A percentile compares a stretch with the other conserved stretches of the same genome.
These are phyloP conservation scores for Pythium biforme DNA, from an alignment of 352 stramenopile species.

Conservation along the genomic window DNA sequence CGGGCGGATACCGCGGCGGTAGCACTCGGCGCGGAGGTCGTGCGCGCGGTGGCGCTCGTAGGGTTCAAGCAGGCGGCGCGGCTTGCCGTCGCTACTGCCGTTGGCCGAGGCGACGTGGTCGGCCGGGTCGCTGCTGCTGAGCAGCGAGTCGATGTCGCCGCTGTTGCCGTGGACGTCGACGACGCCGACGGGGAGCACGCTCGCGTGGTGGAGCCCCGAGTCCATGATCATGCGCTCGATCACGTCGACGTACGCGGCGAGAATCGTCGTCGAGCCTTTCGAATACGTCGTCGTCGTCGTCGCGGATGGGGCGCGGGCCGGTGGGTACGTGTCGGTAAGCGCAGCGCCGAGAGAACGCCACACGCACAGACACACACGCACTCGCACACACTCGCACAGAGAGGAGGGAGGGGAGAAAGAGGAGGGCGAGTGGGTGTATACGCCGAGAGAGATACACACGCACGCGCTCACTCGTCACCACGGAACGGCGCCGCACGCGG, in stretches of 20 bases:
- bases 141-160: constrained; percentile 69
- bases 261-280: constrained; percentile 23
- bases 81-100: constrained; percentile 6
- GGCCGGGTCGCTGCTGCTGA: constrained; percentile 36
- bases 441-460: too few species aligned
- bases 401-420: not conserved
- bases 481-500: not conserved
- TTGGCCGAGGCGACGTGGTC: constrained; percentile 14
- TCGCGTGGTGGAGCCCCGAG: constrained; percentile 21
- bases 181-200: constrained; percentile 29
- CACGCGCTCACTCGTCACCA: not conserved
- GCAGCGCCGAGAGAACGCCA: not conserved
- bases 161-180: constrained; percentile 45
- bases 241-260: constrained; percentile 25
- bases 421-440: not conserved
- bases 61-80: constrained; percentile 52
- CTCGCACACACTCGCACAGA: not conserved
- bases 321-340: not conserved
- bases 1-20: constrained; percentile 65
- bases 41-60: constrained; percentile 77
- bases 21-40: constrained; percentile 77
- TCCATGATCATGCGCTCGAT: constrained; percentile 31
- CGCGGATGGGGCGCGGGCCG: not conserved
- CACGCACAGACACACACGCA: constrained; percentile 3
- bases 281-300: constrained; percentile 19